Evolutionary conservation across 2,329 filamentous ascomycete genomes (phyloP).

Genomic region (Colletotrichum kahawae): DNA sequence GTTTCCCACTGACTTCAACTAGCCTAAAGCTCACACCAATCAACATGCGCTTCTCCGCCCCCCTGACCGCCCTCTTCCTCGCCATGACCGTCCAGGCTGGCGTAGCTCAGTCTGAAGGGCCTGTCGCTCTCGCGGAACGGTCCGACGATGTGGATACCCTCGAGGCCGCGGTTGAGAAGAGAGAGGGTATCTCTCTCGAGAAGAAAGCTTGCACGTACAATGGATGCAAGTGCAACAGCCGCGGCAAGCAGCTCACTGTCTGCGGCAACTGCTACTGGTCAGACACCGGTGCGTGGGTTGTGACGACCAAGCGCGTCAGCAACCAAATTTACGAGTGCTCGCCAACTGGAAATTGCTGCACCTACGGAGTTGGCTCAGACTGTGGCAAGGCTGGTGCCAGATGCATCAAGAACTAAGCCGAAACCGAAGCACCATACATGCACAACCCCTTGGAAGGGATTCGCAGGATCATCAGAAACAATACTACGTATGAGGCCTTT

Average conservation of each 20-base stretch:
- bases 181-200: neutral
- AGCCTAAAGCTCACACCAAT: neutral
- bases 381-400: constrained; percentile 18
- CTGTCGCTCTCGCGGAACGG: neutral
- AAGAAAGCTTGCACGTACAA: constrained; percentile 26
- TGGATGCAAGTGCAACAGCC: constrained; percentile 28
- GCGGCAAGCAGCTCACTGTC: constrained; percentile 25
- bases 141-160: neutral
- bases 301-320: constrained; percentile 24
- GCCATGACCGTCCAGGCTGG: neutral
- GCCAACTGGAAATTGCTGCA: constrained; percentile 26
- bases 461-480: neutral
- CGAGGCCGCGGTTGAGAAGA: neutral
- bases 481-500: neutral
- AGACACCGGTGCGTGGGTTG: constrained; percentile 15
- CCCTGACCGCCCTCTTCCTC: constrained; percentile 1
- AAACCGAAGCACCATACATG: neutral
- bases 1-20: neutral
- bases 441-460: neutral
- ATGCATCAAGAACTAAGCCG: constrained; percentile 3
- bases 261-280: constrained; percentile 29
- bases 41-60: constrained; percentile 18
- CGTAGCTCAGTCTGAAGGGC: neutral
- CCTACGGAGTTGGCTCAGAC: constrained; percentile 25
- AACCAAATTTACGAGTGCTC: constrained; percentile 30